A percentile compares a stretch with the other conserved stretches of the same genome.
Evolutionary conservation across 2,329 filamentous ascomycete genomes (phyloP).

Genomic region (Phyllosticta capitalensis): DNA sequence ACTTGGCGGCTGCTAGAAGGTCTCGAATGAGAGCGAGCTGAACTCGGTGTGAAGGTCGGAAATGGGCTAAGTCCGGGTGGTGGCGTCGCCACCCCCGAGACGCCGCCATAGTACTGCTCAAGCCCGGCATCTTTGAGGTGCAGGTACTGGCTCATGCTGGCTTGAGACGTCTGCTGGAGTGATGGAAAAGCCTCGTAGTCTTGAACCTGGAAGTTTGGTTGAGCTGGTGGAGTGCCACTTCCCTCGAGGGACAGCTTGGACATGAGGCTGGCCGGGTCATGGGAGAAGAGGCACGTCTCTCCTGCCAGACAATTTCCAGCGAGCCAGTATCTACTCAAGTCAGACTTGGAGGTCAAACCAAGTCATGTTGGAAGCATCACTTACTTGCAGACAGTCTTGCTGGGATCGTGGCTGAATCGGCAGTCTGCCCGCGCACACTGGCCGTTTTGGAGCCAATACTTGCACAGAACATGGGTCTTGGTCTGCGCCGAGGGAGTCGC

Average conservation of each 20-base stretch:
- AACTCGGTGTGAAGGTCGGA: constrained; percentile 46
- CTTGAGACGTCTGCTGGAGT: constrained; percentile 44
- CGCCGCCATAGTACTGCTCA: constrained; percentile 31
- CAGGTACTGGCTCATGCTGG: constrained; percentile 30
- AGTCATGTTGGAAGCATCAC: constrained; percentile 30
- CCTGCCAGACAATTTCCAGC: constrained; percentile 92
- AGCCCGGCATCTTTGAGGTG: constrained; percentile 31
- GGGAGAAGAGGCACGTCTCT: constrained; percentile 90
- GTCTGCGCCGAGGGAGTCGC: constrained; percentile 65
- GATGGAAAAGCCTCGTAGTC: constrained; percentile 81
- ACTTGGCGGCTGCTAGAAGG: constrained; percentile 66
- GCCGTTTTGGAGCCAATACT: constrained; percentile 93
- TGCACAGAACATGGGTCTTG: constrained; percentile 86
- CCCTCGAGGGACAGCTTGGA: constrained; percentile 70
- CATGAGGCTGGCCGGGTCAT: constrained; percentile 81
- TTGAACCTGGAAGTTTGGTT: constrained; percentile 65
- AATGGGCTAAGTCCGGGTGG: constrained; percentile 61
- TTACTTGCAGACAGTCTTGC: constrained; percentile 95
- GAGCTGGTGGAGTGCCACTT: constrained; percentile 52
- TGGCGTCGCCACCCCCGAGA: constrained; percentile 38
- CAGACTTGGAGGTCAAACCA: constrained; percentile 1
- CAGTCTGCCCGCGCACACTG: constrained; percentile 93
- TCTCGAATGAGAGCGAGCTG: constrained; percentile 65
- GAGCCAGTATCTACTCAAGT: constrained; percentile 68
- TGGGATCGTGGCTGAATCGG: constrained; percentile 92